A percentile compares a stretch with the other conserved stretches of the same genome.
Conservation (phyloP, 345 rosid species). For the Pseudoturritis turrita region DNA sequence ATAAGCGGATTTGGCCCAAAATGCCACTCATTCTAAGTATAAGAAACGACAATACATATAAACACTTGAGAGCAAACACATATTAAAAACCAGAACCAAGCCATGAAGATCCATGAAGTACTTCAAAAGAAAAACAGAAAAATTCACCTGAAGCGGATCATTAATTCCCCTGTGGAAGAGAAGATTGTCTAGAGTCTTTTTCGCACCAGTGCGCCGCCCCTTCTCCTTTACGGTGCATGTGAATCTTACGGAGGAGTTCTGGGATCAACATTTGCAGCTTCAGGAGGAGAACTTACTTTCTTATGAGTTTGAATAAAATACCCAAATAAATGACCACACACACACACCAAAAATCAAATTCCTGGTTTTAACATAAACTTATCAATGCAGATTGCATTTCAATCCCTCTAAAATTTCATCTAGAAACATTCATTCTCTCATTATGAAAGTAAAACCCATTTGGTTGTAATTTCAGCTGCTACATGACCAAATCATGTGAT, state of each 20-base stretch:
- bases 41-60: not conserved
- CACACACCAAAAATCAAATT: not conserved
- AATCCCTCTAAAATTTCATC: no score
- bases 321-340: not conserved
- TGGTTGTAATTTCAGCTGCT: not conserved
- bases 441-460: not conserved
- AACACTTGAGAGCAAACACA: not conserved
- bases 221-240: conserved; percentile 31
- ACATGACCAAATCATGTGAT: not conserved
- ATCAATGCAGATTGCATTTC: not conserved
- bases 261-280: conserved; percentile 25
- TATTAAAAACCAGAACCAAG: not conserved
- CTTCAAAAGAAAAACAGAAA: not conserved
- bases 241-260: conserved; percentile 30
- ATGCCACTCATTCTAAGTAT: conserved; percentile 27
- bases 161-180: conserved; percentile 24
- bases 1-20: conserved; percentile 21
- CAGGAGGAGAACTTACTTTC: conserved; percentile 8
- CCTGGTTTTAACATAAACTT: not conserved
- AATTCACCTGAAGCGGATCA: conserved; percentile 13
- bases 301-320: conserved; percentile 7
- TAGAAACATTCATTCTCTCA: not conserved
- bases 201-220: conserved; percentile 20
- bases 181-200: conserved; percentile 24
- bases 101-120: not conserved